A percentile compares a stretch with the other conserved stretches of the same genome.
phyloP scores from a whole-genome alignment of 768 basidiomycete genomes.

The Gautieria morchelliformis region DNA sequence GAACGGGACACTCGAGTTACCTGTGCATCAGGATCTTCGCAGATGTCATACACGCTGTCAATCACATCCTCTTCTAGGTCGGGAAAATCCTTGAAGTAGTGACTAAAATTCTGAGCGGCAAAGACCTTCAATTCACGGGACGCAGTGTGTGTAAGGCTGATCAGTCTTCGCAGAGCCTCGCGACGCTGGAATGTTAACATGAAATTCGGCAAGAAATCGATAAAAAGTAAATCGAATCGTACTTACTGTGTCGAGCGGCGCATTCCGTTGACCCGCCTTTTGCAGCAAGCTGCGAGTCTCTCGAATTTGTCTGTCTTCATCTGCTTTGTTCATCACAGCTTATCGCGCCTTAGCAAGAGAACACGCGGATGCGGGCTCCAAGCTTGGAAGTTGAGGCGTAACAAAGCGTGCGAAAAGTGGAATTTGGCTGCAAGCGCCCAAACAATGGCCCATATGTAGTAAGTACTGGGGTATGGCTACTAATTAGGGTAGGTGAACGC shows the following conservation, averaged over 20 bases:
- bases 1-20: constrained; percentile 24
- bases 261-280: constrained; percentile 8
- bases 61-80: constrained; percentile 69
- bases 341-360: not conserved
- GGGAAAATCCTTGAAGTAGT: constrained; percentile 56
- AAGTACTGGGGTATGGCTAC: too few species aligned
- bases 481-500: too few species aligned
- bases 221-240: not conserved
- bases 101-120: constrained; percentile 46
- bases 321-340: constrained; percentile 6
- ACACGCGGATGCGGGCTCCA: not conserved
- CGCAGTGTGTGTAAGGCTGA: constrained; percentile 41
- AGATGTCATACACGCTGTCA: constrained; percentile 70
- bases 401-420: not conserved
- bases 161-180: constrained; percentile 35
- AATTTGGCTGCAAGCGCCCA: not conserved
- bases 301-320: constrained; percentile 5
- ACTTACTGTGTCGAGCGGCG: constrained; percentile 2
- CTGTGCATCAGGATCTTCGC: constrained; percentile 52
- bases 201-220: not conserved
- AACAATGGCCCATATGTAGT: not conserved
- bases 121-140: constrained; percentile 41
- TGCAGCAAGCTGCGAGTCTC: constrained; percentile 9
- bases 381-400: not conserved
- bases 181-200: constrained; percentile 3